These are phyloP conservation scores for Juglanconis juglandina DNA, from an alignment of 2,329 filamentous ascomycete genomes.

Conservation along the genomic window DNA sequence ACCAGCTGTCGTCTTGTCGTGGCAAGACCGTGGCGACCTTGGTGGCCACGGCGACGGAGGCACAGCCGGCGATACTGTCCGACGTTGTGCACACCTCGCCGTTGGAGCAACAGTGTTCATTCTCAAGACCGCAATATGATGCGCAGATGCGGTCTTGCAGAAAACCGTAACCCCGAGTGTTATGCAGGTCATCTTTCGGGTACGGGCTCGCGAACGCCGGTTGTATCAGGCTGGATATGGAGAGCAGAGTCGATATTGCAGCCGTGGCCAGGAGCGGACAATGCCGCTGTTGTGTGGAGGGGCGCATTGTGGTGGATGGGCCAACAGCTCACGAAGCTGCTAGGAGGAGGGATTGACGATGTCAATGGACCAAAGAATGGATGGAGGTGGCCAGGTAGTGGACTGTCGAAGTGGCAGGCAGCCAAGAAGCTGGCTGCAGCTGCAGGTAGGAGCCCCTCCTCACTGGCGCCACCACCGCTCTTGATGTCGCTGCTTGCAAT, in stretches of 20 bases:
- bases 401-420: constrained; percentile 1
- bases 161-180: constrained; percentile 44
- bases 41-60: constrained; percentile 23
- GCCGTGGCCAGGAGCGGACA: constrained; percentile 1
- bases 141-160: constrained; percentile 49
- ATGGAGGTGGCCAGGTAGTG: not conserved
- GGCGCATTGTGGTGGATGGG: constrained; percentile 10
- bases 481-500: not conserved
- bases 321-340: not conserved
- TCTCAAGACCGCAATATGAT: constrained; percentile 51
- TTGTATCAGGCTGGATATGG: constrained; percentile 38
- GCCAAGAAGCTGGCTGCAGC: constrained; percentile 10
- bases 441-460: constrained; percentile 14
- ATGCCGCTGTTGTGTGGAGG: not conserved
- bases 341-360: not conserved
- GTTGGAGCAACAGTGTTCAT: constrained; percentile 52
- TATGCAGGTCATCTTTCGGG: constrained; percentile 47
- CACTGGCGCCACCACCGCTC: constrained; percentile 12
- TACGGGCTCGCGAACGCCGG: constrained; percentile 44
- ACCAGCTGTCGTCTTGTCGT: constrained; percentile 23
- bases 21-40: not conserved
- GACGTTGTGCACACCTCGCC: constrained; percentile 51
- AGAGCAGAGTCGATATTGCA: constrained; percentile 10
- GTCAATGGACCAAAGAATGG: not conserved
- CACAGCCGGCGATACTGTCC: constrained; percentile 48